Evolutionary conservation across 768 basidiomycete species (phyloP).

Genomic region (Tulasnella calospora): DNA sequence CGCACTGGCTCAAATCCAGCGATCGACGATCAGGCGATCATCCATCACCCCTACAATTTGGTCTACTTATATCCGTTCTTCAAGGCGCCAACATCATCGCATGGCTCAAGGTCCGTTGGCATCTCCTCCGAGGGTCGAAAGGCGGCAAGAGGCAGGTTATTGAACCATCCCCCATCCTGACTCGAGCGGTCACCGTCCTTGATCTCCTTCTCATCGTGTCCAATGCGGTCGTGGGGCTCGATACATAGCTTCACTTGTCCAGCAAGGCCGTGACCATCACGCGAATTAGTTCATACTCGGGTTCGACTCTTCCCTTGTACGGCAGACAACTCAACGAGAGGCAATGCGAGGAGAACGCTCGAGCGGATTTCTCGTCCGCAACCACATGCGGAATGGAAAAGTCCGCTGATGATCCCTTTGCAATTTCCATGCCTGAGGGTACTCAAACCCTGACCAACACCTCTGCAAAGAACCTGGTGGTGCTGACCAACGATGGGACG

Average conservation of each 20-base stretch:
- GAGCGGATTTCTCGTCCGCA: background rate
- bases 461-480: background rate
- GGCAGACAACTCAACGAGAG: constrained; percentile 13
- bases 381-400: background rate
- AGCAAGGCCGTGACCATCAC: background rate
- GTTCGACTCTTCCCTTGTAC: background rate
- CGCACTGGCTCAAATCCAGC: background rate
- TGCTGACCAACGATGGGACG: background rate
- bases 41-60: background rate
- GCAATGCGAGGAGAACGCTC: background rate
- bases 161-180: background rate
- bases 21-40: background rate
- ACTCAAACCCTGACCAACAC: background rate
- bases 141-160: background rate
- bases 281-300: background rate
- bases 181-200: background rate
- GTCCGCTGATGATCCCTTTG: background rate
- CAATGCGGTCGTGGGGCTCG: background rate
- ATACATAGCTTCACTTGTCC: constrained; percentile 1
- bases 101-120: constrained; percentile 2
- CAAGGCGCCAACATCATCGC: background rate
- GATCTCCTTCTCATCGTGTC: constrained; percentile 2
- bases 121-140: background rate
- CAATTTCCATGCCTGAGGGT: background rate
- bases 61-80: constrained; percentile 4